Evolutionary conservation across 2,329 filamentous ascomycete species (phyloP).

Genomic region (Pochonia chlamydosporia): DNA sequence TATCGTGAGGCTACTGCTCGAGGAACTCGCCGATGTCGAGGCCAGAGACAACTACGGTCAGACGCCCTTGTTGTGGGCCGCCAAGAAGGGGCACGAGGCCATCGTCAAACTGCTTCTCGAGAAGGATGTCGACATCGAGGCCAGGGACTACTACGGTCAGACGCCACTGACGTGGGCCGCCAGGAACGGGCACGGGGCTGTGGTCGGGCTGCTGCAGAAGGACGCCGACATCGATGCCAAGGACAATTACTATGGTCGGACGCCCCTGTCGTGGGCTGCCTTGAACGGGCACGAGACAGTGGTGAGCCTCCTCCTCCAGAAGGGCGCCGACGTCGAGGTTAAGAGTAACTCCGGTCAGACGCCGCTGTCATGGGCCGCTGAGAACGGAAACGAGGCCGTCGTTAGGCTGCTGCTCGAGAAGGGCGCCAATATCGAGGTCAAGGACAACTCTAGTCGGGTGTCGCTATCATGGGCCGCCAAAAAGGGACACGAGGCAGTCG

Average conservation of each 20-base stretch:
- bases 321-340: slow-evolving; percentile 1
- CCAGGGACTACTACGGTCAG: neutral
- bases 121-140: neutral
- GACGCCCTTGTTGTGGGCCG: neutral
- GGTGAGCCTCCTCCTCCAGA: slow-evolving; percentile 4
- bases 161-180: neutral
- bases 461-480: neutral
- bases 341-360: neutral
- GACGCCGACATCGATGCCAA: neutral
- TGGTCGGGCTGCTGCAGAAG: too few relatives aligned
- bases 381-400: neutral
- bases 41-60: neutral
- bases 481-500: slow-evolving; percentile 8
- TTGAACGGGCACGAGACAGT: slow-evolving; percentile 8
- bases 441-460: neutral
- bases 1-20: slow-evolving; percentile 5
- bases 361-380: neutral
- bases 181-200: neutral
- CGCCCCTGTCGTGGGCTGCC: slow-evolving; percentile 2
- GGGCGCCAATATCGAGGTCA: neutral
- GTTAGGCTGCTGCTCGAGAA: neutral
- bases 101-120: neutral
- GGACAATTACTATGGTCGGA: neutral
- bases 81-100: neutral
- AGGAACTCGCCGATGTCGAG: slow-evolving; percentile 1